phyloP scores from a whole-genome alignment of 768 basidiomycete genomes.

The Russula lepida region DNA sequence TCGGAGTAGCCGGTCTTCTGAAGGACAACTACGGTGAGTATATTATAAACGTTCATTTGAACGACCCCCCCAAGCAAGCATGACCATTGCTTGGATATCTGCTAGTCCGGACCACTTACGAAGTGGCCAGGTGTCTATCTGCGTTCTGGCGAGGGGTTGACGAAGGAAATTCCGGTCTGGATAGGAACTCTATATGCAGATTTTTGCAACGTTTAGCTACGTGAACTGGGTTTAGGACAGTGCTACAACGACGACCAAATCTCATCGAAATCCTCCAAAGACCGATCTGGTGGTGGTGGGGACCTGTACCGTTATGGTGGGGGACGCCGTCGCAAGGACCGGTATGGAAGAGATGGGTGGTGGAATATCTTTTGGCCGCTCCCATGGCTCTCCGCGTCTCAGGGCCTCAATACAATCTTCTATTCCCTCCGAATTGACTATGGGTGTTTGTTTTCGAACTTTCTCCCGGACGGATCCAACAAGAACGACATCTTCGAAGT shows the following conservation, averaged over 20 bases:
- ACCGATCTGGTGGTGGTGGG: too few species aligned
- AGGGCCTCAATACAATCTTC: background rate
- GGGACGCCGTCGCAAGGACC: too few species aligned
- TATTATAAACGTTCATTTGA: background rate
- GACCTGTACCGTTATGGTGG: too few species aligned
- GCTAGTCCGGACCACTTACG: background rate
- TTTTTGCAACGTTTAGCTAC: background rate
- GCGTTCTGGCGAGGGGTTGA: background rate
- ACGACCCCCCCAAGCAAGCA: too few species aligned
- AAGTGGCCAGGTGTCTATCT: background rate
- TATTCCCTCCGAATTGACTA: background rate
- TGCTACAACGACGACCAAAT: background rate
- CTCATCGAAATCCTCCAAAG: background rate
- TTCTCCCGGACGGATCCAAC: constrained; percentile 10
- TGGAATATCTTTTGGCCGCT: background rate
- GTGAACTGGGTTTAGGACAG: background rate
- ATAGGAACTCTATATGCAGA: background rate
- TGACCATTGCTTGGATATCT: background rate
- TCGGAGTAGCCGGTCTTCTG: constrained; percentile 77
- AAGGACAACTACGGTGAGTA: constrained; percentile 68
- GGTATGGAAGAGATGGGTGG: too few species aligned
- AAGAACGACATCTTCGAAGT: constrained; percentile 11
- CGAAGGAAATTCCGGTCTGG: background rate
- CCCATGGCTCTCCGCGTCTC: background rate
- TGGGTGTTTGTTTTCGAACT: background rate